Evolutionary conservation across 2,329 filamentous ascomycete genomes (phyloP).

Genomic region (Mycosphaerella arachidis): DNA sequence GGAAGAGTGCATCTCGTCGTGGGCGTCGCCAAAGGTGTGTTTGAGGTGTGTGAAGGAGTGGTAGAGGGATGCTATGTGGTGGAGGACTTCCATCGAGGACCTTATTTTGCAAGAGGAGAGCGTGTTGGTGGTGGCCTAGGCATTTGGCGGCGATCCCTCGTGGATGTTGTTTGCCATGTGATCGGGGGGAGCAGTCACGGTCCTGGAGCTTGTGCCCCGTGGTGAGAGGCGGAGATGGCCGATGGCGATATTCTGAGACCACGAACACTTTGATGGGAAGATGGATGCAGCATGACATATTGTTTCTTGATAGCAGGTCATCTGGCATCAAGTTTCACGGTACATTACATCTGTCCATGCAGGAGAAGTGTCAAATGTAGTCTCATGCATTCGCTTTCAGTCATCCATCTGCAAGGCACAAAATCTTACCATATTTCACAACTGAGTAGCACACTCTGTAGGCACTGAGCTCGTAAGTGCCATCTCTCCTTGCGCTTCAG

Average conservation of each 20-base stretch:
- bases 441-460: not conserved
- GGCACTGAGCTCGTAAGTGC: conserved; percentile 18
- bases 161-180: not conserved
- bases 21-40: conserved; percentile 28
- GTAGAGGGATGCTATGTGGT: conserved; percentile 32
- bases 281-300: no score
- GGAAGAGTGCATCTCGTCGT: conserved; percentile 31
- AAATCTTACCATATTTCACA: not conserved
- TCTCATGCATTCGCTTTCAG: not conserved
- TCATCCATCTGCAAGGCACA: not conserved
- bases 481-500: conserved; percentile 15
- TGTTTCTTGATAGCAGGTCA: no score
- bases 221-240: not conserved
- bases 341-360: no score
- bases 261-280: not conserved
- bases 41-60: conserved; percentile 30
- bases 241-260: not conserved
- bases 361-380: no score
- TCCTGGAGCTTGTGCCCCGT: not conserved
- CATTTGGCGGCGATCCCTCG: not conserved
- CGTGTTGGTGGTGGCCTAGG: not conserved
- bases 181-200: not conserved
- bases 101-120: not conserved
- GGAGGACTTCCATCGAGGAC: conserved; percentile 22
- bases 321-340: no score